Evolutionary conservation across 306 rosid species (phyloP).

Genomic region (Parietaria judaica): DNA sequence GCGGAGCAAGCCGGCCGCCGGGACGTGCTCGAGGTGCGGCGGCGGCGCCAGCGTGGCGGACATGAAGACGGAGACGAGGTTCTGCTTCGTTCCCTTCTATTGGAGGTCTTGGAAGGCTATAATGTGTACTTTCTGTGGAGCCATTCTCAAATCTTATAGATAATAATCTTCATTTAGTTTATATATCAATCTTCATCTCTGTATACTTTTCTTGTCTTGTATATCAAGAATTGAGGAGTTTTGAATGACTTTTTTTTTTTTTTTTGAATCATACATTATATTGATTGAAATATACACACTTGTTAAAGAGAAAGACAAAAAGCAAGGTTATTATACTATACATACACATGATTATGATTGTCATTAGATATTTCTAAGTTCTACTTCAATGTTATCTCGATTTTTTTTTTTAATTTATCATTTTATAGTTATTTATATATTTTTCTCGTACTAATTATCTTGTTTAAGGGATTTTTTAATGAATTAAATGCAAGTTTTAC

Average conservation of each 20-base stretch:
- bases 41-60: slow-evolving; percentile 73
- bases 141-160: slow-evolving; percentile 65
- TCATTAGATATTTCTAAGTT: too few relatives aligned
- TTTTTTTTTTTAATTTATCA: not conserved
- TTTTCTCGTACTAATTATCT: too few relatives aligned
- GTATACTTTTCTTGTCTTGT: not conserved
- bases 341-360: too few relatives aligned
- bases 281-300: too few relatives aligned
- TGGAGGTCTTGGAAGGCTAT: slow-evolving; percentile 66
- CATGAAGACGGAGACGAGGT: slow-evolving; percentile 54
- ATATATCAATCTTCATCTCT: not conserved
- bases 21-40: slow-evolving; percentile 67
- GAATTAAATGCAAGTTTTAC: too few relatives aligned
- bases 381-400: too few relatives aligned
- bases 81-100: slow-evolving; percentile 55
- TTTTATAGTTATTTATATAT: too few relatives aligned
- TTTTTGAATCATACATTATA: not conserved
- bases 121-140: slow-evolving; percentile 71
- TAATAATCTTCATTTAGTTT: slow-evolving; percentile 1
- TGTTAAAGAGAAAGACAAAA: too few relatives aligned
- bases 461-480: too few relatives aligned
- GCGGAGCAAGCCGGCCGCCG: slow-evolving; percentile 77
- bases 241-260: not conserved
- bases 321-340: too few relatives aligned
- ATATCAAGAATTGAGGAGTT: not conserved